These are phyloP conservation scores for Pseudogymnoascus sp. DNA, from an alignment of 2,329 filamentous ascomycete genomes.

Conservation along the genomic window DNA sequence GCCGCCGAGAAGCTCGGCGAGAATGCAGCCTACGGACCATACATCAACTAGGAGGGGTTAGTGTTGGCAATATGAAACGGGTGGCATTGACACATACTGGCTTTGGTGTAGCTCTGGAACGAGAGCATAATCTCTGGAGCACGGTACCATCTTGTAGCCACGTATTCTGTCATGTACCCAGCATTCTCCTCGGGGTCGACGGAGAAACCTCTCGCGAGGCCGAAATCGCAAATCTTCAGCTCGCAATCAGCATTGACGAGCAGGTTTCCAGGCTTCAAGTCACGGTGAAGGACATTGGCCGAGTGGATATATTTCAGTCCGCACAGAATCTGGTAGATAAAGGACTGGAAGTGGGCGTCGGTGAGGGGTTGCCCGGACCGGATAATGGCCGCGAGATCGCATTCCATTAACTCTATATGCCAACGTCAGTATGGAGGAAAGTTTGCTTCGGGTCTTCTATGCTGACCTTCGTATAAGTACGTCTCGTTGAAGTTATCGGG, in stretches of 20 bases:
- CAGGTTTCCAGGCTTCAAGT: conserved; percentile 93
- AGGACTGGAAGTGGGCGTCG: conserved; percentile 98
- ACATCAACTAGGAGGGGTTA: conserved; percentile 77
- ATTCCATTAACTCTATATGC: conserved; percentile 88
- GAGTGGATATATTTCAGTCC: conserved; percentile 99
- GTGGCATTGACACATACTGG: conserved; percentile 61
- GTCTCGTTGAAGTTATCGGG: conserved; percentile 99
- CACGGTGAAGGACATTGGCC: conserved; percentile 92
- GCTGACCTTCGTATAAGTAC: conserved; percentile 88
- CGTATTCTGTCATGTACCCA: conserved; percentile 99
- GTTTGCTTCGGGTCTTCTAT: neutral
- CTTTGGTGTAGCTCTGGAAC: conserved; percentile 99
- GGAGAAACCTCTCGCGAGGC: conserved; percentile 90
- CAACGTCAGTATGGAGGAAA: conserved; percentile 16
- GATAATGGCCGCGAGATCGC: conserved; percentile 95
- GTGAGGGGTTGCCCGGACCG: conserved; percentile 93
- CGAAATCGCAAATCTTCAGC: conserved; percentile 98
- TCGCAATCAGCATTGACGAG: conserved; percentile 98
- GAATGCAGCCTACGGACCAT: conserved; percentile 97
- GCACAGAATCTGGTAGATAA: conserved; percentile 99
- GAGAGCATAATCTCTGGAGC: conserved; percentile 99
- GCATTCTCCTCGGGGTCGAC: conserved; percentile 97
- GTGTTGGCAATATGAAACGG: conserved; percentile 11
- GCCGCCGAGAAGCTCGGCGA: conserved; percentile 90
- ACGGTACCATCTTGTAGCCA: conserved; percentile 96